phyloP scores from a whole-genome alignment of 108 stramenopile genomes.

The Chaetoceros muelleri region DNA sequence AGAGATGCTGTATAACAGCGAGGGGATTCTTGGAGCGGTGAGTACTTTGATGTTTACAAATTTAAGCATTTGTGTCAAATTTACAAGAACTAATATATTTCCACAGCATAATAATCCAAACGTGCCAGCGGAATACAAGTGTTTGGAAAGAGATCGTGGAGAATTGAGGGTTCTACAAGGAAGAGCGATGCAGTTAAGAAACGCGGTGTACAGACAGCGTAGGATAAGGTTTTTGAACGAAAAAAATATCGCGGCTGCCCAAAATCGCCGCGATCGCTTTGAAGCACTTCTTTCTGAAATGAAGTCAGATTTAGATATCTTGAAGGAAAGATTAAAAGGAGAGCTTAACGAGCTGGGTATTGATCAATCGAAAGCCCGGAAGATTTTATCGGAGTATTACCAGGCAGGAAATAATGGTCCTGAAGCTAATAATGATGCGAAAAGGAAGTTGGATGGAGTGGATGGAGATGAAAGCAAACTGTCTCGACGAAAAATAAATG shows the following conservation, averaged over 20 bases:
- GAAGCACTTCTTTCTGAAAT: conserved; percentile 65
- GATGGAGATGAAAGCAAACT: not conserved
- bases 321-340: conserved; percentile 50
- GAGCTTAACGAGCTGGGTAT: conserved; percentile 60
- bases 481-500: not conserved
- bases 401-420: conserved; percentile 1
- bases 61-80: too few relatives aligned
- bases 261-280: conserved; percentile 41
- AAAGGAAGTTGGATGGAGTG: not conserved
- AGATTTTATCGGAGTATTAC: conserved; percentile 22
- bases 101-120: conserved; percentile 31
- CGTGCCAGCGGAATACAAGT: conserved; percentile 32
- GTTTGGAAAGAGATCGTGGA: conserved; percentile 47
- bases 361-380: conserved; percentile 7
- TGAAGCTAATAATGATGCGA: not conserved
- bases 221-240: conserved; percentile 60
- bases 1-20: conserved; percentile 32
- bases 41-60: conserved; percentile 3
- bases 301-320: conserved; percentile 59
- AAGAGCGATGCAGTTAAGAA: conserved; percentile 45
- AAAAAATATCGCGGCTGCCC: conserved; percentile 27
- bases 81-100: too few relatives aligned
- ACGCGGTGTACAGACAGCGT: conserved; percentile 55
- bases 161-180: conserved; percentile 41
- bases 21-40: conserved; percentile 36